Conservation (phyloP, 805 yeast species). For the Saturnispora halmiae region DNA sequence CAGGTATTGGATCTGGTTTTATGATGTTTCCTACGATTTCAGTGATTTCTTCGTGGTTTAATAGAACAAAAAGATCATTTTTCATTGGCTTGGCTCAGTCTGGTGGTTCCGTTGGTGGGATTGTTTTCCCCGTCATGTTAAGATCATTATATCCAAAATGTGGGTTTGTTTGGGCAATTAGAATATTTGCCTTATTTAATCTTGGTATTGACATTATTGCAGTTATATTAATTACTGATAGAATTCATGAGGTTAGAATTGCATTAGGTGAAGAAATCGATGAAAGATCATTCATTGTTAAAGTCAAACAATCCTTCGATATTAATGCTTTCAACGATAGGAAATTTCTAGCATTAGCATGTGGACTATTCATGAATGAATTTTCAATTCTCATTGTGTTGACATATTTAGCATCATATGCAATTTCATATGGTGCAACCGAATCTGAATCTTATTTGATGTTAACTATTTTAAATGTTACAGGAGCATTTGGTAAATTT, state of each 20-base stretch:
- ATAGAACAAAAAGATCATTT: conserved; percentile 41
- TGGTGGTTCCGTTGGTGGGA: conserved; percentile 49
- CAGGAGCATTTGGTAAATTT: conserved; percentile 34
- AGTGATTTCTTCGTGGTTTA: conserved; percentile 57
- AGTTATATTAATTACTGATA: conserved; percentile 33
- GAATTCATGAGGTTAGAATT: conserved; percentile 26
- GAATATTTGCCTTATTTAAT: conserved; percentile 42
- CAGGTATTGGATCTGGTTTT: conserved; percentile 53
- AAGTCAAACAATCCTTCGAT: conserved; percentile 29
- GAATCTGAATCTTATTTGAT: conserved; percentile 37
- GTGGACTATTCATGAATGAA: conserved; percentile 38
- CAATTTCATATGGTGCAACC: conserved; percentile 38
- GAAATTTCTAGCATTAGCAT: conserved; percentile 31
- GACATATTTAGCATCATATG: conserved; percentile 46
- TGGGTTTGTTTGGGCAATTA: conserved; percentile 51
- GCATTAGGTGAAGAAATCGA: conserved; percentile 18
- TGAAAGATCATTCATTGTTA: conserved; percentile 12
- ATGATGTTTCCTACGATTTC: conserved; percentile 54
- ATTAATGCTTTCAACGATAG: conserved; percentile 34
- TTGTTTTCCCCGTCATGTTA: conserved; percentile 42
- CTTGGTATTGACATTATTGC: conserved; percentile 32
- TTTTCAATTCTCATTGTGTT: conserved; percentile 37
- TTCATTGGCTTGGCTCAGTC: conserved; percentile 42
- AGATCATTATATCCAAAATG: conserved; percentile 37
- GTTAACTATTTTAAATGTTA: conserved; percentile 38